Evolutionary conservation across 176 grass and related monocot genomes (phyloP).

Genomic region (Oryza coarctata): DNA sequence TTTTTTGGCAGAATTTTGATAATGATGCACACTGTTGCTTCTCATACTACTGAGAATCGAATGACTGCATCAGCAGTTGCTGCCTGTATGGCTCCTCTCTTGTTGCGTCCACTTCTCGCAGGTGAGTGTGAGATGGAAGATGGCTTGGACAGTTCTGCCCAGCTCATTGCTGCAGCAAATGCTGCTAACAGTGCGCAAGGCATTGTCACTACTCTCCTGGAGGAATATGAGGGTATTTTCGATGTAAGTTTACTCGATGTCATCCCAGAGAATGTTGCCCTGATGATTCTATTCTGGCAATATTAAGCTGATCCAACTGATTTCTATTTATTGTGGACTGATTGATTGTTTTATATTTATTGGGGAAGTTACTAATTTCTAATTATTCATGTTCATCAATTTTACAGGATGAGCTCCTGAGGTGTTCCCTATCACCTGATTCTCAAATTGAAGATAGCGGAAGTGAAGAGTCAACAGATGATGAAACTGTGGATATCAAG

Average conservation of each 20-base stretch:
- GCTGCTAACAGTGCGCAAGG: constrained; percentile 97
- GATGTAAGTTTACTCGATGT: constrained; percentile 62
- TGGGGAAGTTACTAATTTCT: background rate
- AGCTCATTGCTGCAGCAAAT: constrained; percentile 96
- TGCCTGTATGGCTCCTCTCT: constrained; percentile 97
- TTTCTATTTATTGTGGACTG: background rate
- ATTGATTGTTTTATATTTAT: constrained; percentile 12
- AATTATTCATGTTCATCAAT: constrained; percentile 18
- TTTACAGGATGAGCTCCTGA: constrained; percentile 78
- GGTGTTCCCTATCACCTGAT: constrained; percentile 78
- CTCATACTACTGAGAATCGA: constrained; percentile 81
- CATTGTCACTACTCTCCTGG: constrained; percentile 82
- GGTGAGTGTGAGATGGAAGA: constrained; percentile 99
- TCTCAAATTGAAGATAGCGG: constrained; percentile 82
- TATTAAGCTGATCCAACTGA: constrained; percentile 12
- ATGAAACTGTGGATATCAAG: constrained; percentile 67
- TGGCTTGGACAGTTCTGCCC: constrained; percentile 83
- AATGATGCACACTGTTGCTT: constrained; percentile 92
- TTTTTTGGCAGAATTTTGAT: constrained; percentile 72
- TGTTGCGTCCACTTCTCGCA: constrained; percentile 91
- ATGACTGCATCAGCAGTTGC: constrained; percentile 97
- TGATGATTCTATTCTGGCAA: constrained; percentile 19
- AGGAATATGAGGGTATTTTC: constrained; percentile 89
- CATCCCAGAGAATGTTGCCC: constrained; percentile 12
- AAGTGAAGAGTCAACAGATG: constrained; percentile 82